phyloP scores from a whole-genome alignment of 345 rosid genomes.

The Linum usitatissimum region DNA sequence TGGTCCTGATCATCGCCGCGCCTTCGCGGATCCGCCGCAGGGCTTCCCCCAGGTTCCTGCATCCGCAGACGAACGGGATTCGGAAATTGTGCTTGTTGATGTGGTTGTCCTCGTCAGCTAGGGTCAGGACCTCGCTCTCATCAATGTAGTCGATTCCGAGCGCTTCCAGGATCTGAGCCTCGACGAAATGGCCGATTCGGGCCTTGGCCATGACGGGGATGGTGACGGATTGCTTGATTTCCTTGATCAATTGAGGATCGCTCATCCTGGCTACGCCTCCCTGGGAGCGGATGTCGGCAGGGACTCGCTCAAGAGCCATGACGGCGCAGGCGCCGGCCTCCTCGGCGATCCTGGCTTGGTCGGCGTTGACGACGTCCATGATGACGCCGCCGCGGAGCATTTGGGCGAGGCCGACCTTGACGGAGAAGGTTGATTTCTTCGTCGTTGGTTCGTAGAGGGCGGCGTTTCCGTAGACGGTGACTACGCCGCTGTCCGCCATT shows the following conservation, averaged over 20 bases:
- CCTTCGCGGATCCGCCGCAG: conserved; percentile 30
- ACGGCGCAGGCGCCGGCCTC: conserved; percentile 57
- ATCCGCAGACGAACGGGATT: conserved; percentile 23
- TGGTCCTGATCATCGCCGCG: background rate
- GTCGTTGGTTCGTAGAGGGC: conserved; percentile 34
- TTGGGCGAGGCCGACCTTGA: conserved; percentile 53
- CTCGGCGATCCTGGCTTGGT: conserved; percentile 55
- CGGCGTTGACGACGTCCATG: conserved; percentile 32
- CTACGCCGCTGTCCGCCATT: conserved; percentile 37
- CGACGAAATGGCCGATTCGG: conserved; percentile 57
- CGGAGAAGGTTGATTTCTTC: conserved; percentile 37
- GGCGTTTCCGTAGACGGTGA: conserved; percentile 28
- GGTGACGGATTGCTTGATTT: conserved; percentile 39
- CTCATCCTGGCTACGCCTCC: conserved; percentile 42
- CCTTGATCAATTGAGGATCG: conserved; percentile 40
- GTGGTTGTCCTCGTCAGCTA: conserved; percentile 39
- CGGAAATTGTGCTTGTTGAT: conserved; percentile 40
- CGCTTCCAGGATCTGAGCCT: conserved; percentile 57
- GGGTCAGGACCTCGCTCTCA: conserved; percentile 43
- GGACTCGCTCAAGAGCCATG: conserved; percentile 33
- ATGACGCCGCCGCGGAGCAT: conserved; percentile 58
- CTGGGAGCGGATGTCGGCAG: conserved; percentile 6
- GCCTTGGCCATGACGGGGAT: conserved; percentile 50
- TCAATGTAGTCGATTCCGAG: conserved; percentile 44
- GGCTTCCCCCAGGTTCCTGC: conserved; percentile 33